Conservation (phyloP, 129 eudicot genomes). For the Artemisia annua region DNA sequence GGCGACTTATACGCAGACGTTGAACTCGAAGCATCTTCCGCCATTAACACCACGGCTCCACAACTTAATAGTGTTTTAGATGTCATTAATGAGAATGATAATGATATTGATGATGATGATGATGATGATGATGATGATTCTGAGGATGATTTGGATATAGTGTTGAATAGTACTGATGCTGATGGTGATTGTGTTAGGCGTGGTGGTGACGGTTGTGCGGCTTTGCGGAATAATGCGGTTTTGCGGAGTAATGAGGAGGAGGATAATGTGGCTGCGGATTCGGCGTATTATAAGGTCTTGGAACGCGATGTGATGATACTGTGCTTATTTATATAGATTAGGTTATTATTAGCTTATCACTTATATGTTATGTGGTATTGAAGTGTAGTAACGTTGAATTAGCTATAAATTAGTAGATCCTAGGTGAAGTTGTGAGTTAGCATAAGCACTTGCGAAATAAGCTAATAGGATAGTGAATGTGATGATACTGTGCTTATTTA, state of each 20-base stretch:
- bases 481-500: no score
- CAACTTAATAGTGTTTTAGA: constrained; percentile 6
- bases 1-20: constrained; percentile 82
- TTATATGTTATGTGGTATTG: no score
- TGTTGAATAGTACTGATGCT: constrained; percentile 43
- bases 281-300: no score
- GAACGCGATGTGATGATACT: no score
- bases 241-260: constrained; percentile 21
- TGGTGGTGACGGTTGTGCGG: constrained; percentile 11
- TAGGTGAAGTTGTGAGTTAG: no score
- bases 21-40: constrained; percentile 62
- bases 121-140: constrained; percentile 37
- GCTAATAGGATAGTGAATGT: no score
- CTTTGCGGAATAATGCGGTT: constrained; percentile 9
- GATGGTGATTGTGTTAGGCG: constrained; percentile 28
- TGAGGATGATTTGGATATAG: constrained; percentile 60
- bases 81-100: background rate
- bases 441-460: no score
- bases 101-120: constrained; percentile 1
- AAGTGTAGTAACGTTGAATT: no score
- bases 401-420: no score
- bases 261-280: constrained; percentile 11
- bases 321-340: no score
- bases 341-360: no score
- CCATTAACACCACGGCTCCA: constrained; percentile 41